Base-by-base conservation (phyloP, 495 filamentous ascomycete genomes). In the Xylaria grammica region DNA sequence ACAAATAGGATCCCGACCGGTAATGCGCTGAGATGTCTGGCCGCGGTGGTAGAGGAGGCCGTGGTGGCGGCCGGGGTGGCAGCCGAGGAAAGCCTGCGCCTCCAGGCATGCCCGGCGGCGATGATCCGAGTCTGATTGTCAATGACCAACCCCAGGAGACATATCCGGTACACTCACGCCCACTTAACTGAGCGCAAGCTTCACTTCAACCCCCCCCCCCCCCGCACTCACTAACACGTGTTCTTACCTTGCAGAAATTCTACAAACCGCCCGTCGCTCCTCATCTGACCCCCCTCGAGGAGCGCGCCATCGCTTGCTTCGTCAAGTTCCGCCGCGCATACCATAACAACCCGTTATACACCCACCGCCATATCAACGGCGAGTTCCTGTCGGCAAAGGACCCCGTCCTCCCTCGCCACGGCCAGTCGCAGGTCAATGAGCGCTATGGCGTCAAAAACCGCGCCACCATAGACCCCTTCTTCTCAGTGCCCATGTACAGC, bases 401-500 rank as follows among this genome's bases (percentile, higher is more conserved):
- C 32, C 67, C 72, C 17, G 61, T 70, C 19, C 69, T 66, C 42
- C 74, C 75, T 20, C 66, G 71, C 29, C 84, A 83, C 72, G 76
- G 79, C 51, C 81, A 83, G 58, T 75, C 80, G 20, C 80, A 85
- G 65, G 63, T 79, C 68, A 84, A 85, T 73, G 70, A 74, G 53
- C 81, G 79, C 62, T 84, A 82, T 72, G 76, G 74, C 64, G 73
- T 74, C 44, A 74, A 74, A 42, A 79, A 70, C 63, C 78, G 79
- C 54, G 80, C 82, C 24, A 82, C 78, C 15, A 60, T 82, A 30
- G 81, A 86, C 68, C 81, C 83, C 30, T 86, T 86, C 70, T 68
- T 65, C 19, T 75, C 78, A 34, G 79, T 85, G 26, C 82, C 82
- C 19, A 79, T 76, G 17, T 86, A 85, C 67, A 81, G 79, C 24